phyloP scores from a whole-genome alignment of 2,329 filamentous ascomycete species.

The Apiospora hydei region DNA sequence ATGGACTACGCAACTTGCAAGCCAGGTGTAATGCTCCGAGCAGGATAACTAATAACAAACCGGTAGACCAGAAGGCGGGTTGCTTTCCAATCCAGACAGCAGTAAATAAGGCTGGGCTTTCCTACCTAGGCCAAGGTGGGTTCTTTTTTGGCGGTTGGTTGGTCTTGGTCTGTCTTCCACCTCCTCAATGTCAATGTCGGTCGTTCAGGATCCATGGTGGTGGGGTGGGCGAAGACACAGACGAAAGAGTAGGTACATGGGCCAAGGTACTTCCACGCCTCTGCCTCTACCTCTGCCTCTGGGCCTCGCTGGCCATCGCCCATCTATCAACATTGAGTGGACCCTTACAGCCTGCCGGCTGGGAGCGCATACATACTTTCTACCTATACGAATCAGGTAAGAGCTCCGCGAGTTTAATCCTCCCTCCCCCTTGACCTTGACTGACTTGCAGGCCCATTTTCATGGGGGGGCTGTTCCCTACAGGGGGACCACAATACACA shows the following conservation, averaged over 20 bases:
- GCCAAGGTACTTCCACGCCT: neutral
- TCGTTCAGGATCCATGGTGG: neutral
- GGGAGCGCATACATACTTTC: slow-evolving; percentile 24
- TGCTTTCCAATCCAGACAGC: neutral
- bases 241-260: neutral
- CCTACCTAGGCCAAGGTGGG: neutral
- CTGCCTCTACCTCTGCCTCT: no score
- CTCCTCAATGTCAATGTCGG: no score
- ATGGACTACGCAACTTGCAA: neutral
- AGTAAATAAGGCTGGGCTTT: slow-evolving; percentile 21
- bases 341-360: slow-evolving; percentile 5
- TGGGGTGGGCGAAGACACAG: neutral
- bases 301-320: no score
- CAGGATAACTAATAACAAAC: neutral
- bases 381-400: slow-evolving; percentile 30
- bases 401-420: slow-evolving; percentile 25
- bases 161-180: neutral
- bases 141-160: neutral
- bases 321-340: neutral
- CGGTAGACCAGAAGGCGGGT: neutral
- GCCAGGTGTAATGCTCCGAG: neutral
- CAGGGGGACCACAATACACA: slow-evolving; percentile 28
- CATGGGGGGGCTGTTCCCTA: slow-evolving; percentile 21
- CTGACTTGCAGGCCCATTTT: slow-evolving; percentile 30
- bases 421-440: slow-evolving; percentile 21